Evolutionary conservation across 164 flowering plant genomes (phyloP), one percentile per base, ranked within the genome.

Genomic region (Aristolochia contorta): DNA sequence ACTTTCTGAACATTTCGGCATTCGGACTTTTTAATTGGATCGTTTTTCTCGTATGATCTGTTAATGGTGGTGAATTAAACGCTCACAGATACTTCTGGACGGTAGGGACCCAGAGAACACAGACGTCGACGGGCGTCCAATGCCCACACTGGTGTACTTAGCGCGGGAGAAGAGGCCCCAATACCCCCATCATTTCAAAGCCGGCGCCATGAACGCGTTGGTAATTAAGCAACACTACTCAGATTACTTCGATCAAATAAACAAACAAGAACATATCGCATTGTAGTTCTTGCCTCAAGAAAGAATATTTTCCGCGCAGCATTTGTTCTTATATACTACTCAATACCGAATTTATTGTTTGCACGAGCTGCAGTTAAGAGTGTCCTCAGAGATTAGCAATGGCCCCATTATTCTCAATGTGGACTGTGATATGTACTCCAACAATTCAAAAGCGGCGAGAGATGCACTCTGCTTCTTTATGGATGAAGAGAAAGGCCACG

Each of bases 171-270:
- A 82, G 62, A 75, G 73, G 56, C 77, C 87, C 12, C 50, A 69
- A 2, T 60, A 59, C 50, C 62, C 61, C 50, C 87, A 82, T 57
- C 73, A 80, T 76, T 82, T 77, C 73, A 82, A 82, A 65, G 84
- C 82, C 46, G 87, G 84, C 52, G 68, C 83, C 6, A 71, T 80
- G 82, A 82, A 80, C 66, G 74, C 86, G 49, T 24, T 82, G 79
- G 84, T n/a, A n/a, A n/a, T n/a, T 82, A 79, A 70, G 22, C 53
- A 15, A 18, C n/a, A 49, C 20, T 18, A 8, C 3, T 24, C 18
- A 15, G 21, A 6, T 49, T 20, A 3, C 16, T 6, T 6, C 19
- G 22, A 3, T 37, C 43, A 37, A 6, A 37, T 37, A 37, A 37
- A 37, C 43, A 37, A 37, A 27, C 30, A 2, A 27, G 30, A 27